phyloP scores from a whole-genome alignment of 2,329 filamentous ascomycete species.

The Xylariaceae sp. region DNA sequence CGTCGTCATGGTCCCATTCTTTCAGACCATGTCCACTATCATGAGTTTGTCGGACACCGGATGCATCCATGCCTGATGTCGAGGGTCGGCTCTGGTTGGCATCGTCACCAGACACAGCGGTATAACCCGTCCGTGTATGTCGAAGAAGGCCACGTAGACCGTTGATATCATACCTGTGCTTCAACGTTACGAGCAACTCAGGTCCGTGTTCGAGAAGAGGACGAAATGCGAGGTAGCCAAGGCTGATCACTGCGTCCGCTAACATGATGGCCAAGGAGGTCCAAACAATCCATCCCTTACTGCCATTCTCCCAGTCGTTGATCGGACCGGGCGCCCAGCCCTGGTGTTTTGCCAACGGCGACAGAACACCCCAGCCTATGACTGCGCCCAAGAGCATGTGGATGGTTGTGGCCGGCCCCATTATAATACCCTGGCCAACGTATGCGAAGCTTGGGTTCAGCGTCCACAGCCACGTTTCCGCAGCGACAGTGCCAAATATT shows the following conservation, averaged over 20 bases:
- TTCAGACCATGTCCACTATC: conserved; percentile 19
- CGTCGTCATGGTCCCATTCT: conserved; percentile 61
- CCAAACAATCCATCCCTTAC: conserved; percentile 99
- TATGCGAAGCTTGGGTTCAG: conserved; percentile 97
- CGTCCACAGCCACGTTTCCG: conserved; percentile 85
- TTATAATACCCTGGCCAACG: conserved; percentile 95
- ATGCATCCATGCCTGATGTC: conserved; percentile 5
- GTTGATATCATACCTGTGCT: conserved; percentile 18
- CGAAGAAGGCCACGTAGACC: conserved; percentile 22
- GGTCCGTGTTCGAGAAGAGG: conserved; percentile 49
- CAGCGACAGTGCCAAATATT: conserved; percentile 70
- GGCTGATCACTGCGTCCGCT: conserved; percentile 81
- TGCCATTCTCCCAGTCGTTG: conserved; percentile 83
- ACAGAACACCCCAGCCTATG: conserved; percentile 85
- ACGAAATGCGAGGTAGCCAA: conserved; percentile 69
- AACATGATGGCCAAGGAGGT: conserved; percentile 94
- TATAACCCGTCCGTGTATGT: conserved; percentile 21
- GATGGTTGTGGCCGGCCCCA: conserved; percentile 90
- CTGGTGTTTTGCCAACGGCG: conserved; percentile 75
- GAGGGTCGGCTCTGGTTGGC: conserved; percentile 11
- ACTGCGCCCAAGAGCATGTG: conserved; percentile 92
- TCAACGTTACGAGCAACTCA: conserved; percentile 17
- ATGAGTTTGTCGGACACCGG: conserved; percentile 15
- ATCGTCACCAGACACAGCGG: conserved; percentile 22
- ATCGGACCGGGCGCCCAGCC: conserved; percentile 89